Conservation (phyloP, 129 eudicot genomes). For the Centrapalus pauciflorus region DNA sequence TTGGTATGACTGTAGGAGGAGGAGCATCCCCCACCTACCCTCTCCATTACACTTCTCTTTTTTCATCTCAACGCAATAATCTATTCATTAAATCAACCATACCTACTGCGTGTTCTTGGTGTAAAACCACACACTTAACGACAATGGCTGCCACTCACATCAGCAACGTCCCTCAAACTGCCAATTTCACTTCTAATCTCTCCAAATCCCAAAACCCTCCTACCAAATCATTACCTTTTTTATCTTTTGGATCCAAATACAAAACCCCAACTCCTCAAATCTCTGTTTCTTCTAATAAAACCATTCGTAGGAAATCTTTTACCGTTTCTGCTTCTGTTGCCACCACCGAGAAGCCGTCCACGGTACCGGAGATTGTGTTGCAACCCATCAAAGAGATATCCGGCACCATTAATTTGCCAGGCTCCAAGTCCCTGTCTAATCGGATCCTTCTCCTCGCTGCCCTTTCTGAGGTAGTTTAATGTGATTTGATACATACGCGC, state of each 20-base stretch:
- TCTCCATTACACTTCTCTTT: not conserved
- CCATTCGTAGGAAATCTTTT: slow-evolving; percentile 14
- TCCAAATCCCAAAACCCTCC: slow-evolving; percentile 37
- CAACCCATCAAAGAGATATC: slow-evolving; percentile 92
- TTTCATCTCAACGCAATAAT: not conserved
- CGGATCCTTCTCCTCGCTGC: slow-evolving; percentile 93
- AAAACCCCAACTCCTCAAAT: slow-evolving; percentile 29
- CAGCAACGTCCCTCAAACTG: slow-evolving; percentile 32
- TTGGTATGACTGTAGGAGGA: slow-evolving; percentile 10
- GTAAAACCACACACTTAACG: slow-evolving; percentile 1
- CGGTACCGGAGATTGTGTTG: slow-evolving; percentile 83
- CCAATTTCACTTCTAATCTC: slow-evolving; percentile 30
- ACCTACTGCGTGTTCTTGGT: slow-evolving; percentile 16
- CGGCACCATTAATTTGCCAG: slow-evolving; percentile 85
- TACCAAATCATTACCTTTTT: slow-evolving; percentile 24
- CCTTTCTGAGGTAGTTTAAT: slow-evolving; percentile 58
- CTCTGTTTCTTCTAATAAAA: slow-evolving; percentile 9
- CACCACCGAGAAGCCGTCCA: slow-evolving; percentile 75
- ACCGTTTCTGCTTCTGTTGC: slow-evolving; percentile 59
- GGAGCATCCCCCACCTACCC: slow-evolving; percentile 13
- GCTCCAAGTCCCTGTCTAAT: slow-evolving; percentile 89
- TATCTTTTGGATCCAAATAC: slow-evolving; percentile 45
- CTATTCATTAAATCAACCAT: not conserved
- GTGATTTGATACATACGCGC: not conserved
- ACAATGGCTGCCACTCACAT: slow-evolving; percentile 55